Percentiles rank a stretch among this genome's conserved stretches.
These are phyloP conservation scores for Amanita pallidorosea DNA, from an alignment of 768 basidiomycete species.

Conservation along the genomic window DNA sequence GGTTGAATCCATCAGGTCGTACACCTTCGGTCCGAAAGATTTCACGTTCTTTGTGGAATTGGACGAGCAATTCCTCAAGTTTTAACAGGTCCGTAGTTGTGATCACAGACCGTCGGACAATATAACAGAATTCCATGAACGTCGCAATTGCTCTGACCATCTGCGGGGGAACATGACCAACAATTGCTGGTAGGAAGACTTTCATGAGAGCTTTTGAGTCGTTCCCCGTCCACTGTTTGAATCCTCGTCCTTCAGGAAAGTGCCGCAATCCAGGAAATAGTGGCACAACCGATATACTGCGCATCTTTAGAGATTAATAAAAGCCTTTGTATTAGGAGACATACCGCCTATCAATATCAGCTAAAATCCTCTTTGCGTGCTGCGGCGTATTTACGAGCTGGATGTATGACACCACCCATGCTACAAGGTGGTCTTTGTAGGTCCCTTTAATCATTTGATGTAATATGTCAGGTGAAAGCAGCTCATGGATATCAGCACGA, in stretches of 20 bases:
- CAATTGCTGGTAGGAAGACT: no score
- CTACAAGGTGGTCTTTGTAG: constrained; percentile 16
- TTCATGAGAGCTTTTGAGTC: no score
- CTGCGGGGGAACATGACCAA: no score
- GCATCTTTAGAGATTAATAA: no score
- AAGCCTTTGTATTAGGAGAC: background rate
- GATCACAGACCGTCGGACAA: no score
- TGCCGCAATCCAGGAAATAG: constrained; percentile 4
- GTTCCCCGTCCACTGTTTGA: no score
- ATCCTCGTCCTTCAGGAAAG: constrained; percentile 12
- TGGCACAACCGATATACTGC: constrained; percentile 6
- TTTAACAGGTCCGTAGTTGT: no score
- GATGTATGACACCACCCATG: constrained; percentile 17
- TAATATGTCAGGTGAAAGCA: no score
- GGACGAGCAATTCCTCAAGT: no score
- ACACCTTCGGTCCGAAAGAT: constrained; percentile 5
- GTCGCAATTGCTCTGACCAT: no score
- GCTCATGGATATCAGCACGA: constrained; percentile 21
- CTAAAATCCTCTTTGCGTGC: constrained; percentile 14
- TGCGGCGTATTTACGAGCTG: background rate
- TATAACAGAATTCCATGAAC: no score
- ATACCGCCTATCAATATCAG: background rate
- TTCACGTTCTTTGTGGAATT: no score
- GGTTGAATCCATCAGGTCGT: constrained; percentile 1
- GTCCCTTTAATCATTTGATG: constrained; percentile 4